Percentiles rank a stretch among this genome's conserved stretches.
Evolutionary conservation across 306 rosid species (phyloP).

Genomic region (Medicago ruthenica): DNA sequence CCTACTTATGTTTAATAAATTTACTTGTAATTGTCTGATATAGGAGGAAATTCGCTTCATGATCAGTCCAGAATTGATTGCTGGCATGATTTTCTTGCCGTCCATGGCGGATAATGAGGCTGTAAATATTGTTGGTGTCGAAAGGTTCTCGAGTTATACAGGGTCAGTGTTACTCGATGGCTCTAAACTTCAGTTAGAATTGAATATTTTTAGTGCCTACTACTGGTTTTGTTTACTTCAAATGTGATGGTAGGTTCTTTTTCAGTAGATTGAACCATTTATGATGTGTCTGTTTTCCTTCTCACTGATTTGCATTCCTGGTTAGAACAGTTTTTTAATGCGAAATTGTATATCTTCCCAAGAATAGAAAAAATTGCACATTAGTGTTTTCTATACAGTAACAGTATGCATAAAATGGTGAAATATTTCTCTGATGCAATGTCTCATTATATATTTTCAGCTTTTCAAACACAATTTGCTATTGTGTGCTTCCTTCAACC

Average conservation of each 20-base stretch:
- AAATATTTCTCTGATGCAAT: constrained; percentile 21
- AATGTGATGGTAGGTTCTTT: constrained; percentile 9
- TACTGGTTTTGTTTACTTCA: background rate
- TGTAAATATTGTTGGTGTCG: constrained; percentile 81
- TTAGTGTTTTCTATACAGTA: constrained; percentile 19
- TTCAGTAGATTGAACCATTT: constrained; percentile 1
- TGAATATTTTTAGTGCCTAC: constrained; percentile 3
- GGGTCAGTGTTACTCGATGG: constrained; percentile 66
- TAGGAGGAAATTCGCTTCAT: constrained; percentile 98
- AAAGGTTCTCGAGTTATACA: constrained; percentile 83
- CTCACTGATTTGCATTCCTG: constrained; percentile 1
- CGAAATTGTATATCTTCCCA: background rate
- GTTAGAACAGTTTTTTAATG: background rate
- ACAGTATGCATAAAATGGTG: constrained; percentile 2
- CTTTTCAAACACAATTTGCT: background rate
- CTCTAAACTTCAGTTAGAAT: constrained; percentile 32
- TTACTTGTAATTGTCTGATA: constrained; percentile 37
- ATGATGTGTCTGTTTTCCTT: background rate
- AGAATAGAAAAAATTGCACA: background rate
- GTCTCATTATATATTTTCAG: background rate
- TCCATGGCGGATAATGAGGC: constrained; percentile 93
- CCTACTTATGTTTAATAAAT: constrained; percentile 19
- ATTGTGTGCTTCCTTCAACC: constrained; percentile 34
- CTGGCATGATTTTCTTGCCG: constrained; percentile 90
- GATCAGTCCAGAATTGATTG: constrained; percentile 89